Base-by-base conservation (phyloP, 352 stramenopile genomes). In the Elongisporangium undulatum region DNA sequence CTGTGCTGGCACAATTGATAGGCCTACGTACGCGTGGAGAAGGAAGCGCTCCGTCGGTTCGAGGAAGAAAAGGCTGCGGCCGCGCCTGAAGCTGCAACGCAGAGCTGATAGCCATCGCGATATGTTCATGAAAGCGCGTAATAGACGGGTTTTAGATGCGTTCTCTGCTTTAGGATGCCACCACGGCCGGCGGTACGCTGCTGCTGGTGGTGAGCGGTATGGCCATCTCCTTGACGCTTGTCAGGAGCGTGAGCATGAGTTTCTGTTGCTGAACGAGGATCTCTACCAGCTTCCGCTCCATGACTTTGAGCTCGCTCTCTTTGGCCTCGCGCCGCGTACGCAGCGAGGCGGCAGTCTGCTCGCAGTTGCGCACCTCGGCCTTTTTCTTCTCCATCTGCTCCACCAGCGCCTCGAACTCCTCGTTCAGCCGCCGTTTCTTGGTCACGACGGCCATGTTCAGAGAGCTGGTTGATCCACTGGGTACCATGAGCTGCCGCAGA, bases 201-300 rank as follows among this genome's bases (percentile, higher is more conserved):
- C 54, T 38, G 38, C 16, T 20, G 7, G 41, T 24, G 51, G 12
- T 2, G 57, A 48, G 51, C 55, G 66, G 58, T 26, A 71, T 24
- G 0, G 66, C 19, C 16, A 82, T 41, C 50, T 88, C 75, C 10
- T 73, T 69, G 16, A 75, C 68, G n/a, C 60, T 64, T 4, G 77
- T 77, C 5, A 93, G 67, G 34, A 81, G 51, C 20, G 58, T 22
- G 15, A 92, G 63, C 76, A 94, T 72, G 57, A 90, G 77, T 55
- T 92, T 94, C 49, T 94, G 85, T 69, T 94, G 85, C 16, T 90
- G 79, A 20, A 94, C 83, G 20, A 94, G 67, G 49, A 94, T 91
- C 68, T 92, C 79, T 2, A 94, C 85, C 16, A 94, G 68, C 59
- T 91, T 86, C 45, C 85, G 75, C 61, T 94, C 85, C 69, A 92